Evolutionary conservation across 352 stramenopile genomes (phyloP).

Genomic region (Phytopythium ostracodes): DNA sequence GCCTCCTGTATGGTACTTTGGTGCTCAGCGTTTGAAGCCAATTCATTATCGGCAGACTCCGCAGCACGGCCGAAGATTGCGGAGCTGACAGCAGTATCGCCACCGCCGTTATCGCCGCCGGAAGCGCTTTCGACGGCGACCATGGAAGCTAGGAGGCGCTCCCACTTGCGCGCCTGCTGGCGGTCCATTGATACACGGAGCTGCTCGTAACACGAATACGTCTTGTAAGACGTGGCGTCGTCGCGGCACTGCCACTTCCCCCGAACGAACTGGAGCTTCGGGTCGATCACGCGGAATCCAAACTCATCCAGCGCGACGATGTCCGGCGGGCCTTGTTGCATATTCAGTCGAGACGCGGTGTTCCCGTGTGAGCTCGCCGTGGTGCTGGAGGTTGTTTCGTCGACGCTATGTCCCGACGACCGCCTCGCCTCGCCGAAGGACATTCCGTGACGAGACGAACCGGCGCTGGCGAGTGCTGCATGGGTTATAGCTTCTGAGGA

Average conservation of each 20-base stretch:
- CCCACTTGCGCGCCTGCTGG: slow-evolving; percentile 38
- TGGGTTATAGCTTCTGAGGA: slow-evolving; percentile 17
- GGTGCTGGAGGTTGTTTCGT: background rate
- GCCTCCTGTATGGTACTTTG: background rate
- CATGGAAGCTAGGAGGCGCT: slow-evolving; percentile 11
- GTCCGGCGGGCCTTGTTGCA: background rate
- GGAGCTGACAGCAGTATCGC: background rate
- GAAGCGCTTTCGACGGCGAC: background rate
- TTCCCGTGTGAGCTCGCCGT: background rate
- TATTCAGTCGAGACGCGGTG: background rate
- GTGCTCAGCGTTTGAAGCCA: background rate
- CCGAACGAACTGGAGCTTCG: slow-evolving; percentile 20
- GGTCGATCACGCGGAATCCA: slow-evolving; percentile 48
- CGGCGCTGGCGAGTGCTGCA: slow-evolving; percentile 7
- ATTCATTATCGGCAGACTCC: background rate
- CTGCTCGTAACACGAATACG: slow-evolving; percentile 45
- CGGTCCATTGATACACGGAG: slow-evolving; percentile 32
- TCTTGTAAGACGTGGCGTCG: slow-evolving; percentile 1
- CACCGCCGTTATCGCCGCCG: background rate
- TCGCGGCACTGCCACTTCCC: slow-evolving; percentile 14
- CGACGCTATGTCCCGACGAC: background rate
- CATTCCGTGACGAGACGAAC: background rate
- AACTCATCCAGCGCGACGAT: slow-evolving; percentile 27
- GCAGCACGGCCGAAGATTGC: background rate
- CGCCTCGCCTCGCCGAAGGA: background rate